A percentile compares a stretch with the other conserved stretches of the same genome.
These are phyloP conservation scores for Saposhnikovia divaricata DNA, from an alignment of 129 eudicot genomes.

Conservation along the genomic window DNA sequence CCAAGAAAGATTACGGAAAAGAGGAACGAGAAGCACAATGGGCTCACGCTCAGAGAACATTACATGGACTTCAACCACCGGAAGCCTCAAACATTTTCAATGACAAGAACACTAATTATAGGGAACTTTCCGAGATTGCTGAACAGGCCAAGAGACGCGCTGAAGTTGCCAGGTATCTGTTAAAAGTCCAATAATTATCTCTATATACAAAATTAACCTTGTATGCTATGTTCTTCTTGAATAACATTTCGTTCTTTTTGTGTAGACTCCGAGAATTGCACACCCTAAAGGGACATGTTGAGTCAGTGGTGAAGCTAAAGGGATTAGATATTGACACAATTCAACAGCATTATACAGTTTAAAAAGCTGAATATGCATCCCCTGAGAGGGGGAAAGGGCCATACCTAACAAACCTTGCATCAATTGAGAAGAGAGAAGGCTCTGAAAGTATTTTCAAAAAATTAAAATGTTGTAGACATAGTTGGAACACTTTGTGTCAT, in stretches of 20 bases:
- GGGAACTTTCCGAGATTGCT: slow-evolving; percentile 31
- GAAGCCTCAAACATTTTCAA: slow-evolving; percentile 14
- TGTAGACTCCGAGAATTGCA: slow-evolving; percentile 31
- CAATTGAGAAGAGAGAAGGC: background rate
- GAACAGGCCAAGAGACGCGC: slow-evolving; percentile 32
- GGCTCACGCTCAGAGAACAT: slow-evolving; percentile 24
- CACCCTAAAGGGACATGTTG: slow-evolving; percentile 47
- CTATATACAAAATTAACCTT: background rate
- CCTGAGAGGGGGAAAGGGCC: background rate
- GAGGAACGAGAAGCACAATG: slow-evolving; percentile 29
- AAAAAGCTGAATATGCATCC: background rate
- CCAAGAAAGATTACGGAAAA: slow-evolving; percentile 24
- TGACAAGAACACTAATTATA: slow-evolving; percentile 24
- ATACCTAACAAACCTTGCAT: background rate
- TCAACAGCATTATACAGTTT: slow-evolving; percentile 41
- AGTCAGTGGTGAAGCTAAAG: slow-evolving; percentile 40
- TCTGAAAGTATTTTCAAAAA: background rate
- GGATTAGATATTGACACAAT: slow-evolving; percentile 43
- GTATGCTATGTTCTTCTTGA: background rate
- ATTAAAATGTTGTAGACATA: background rate
- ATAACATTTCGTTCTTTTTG: background rate
- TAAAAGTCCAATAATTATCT: background rate
- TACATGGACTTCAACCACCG: slow-evolving; percentile 31
- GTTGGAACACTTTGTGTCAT: slow-evolving; percentile 11
- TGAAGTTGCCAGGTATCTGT: slow-evolving; percentile 25